Conservation (phyloP, 345 rosid genomes). For the Eutrema heterophyllum region DNA sequence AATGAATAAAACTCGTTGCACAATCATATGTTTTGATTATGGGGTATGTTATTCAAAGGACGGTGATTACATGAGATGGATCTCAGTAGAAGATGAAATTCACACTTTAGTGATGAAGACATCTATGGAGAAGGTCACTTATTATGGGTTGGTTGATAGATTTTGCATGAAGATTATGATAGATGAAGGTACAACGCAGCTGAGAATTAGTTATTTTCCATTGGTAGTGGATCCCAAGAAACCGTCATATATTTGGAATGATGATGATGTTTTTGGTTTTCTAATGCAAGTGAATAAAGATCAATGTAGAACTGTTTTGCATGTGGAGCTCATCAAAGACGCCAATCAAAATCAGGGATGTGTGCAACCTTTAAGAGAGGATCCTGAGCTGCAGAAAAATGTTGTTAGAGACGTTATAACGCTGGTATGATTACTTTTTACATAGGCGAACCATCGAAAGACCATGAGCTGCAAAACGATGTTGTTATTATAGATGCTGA, state of each 20-base stretch:
- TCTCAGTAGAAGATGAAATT: not conserved
- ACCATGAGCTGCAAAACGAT: too few relatives aligned
- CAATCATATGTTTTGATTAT: not conserved
- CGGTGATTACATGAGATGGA: not conserved
- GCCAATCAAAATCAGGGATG: not conserved
- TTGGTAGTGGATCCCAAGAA: not conserved
- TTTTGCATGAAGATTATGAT: not conserved
- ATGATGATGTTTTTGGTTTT: not conserved
- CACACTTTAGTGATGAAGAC: not conserved
- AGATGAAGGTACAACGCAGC: not conserved
- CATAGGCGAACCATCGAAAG: too few relatives aligned
- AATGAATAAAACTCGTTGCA: not conserved
- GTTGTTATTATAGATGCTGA: too few relatives aligned
- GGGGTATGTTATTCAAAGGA: not conserved
- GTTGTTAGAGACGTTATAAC: too few relatives aligned
- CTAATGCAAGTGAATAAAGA: not conserved
- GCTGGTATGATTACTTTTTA: too few relatives aligned
- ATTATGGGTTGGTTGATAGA: not conserved
- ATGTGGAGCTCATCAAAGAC: not conserved
- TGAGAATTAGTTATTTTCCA: not conserved
- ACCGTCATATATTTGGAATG: not conserved
- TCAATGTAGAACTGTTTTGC: not conserved
- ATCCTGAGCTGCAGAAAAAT: too few relatives aligned
- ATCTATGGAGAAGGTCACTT: not conserved
- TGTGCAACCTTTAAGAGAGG: too few relatives aligned